phyloP scores from a whole-genome alignment of 345 rosid genomes.

The Rhizophora mangle region DNA sequence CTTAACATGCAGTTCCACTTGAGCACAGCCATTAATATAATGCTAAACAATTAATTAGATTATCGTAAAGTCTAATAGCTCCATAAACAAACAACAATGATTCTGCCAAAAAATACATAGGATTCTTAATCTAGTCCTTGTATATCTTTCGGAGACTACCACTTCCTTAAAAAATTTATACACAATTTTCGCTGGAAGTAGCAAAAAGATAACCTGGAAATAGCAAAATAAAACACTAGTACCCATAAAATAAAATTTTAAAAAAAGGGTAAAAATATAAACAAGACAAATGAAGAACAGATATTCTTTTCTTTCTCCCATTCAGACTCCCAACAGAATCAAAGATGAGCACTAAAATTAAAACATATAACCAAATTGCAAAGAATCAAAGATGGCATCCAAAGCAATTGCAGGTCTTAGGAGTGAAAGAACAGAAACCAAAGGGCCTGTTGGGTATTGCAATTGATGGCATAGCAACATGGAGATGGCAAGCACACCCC shows the following conservation, averaged over 20 bases:
- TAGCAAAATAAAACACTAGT: conserved; percentile 28
- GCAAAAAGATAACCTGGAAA: conserved; percentile 36
- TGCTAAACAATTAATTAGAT: conserved; percentile 5
- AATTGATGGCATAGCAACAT: conserved; percentile 93
- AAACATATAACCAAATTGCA: conserved; percentile 4
- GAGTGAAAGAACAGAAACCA: conserved; percentile 96
- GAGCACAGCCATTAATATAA: conserved; percentile 21
- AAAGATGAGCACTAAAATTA: conserved; percentile 18
- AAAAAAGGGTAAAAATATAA: conserved; percentile 34
- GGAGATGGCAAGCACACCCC: conserved; percentile 83
- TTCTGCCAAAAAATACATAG: conserved; percentile 22
- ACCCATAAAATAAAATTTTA: background rate
- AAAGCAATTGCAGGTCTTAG: conserved; percentile 91
- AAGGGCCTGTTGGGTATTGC: conserved; percentile 96
- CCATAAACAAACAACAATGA: conserved; percentile 16
- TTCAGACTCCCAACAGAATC: conserved; percentile 40
- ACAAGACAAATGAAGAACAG: conserved; percentile 51
- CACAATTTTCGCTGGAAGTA: conserved; percentile 34
- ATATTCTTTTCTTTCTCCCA: conserved; percentile 36
- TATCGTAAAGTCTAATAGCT: conserved; percentile 15
- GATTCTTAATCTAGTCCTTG: conserved; percentile 20
- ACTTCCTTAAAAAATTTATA: conserved; percentile 27
- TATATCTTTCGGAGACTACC: conserved; percentile 16
- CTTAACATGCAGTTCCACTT: conserved; percentile 15
- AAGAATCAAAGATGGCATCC: conserved; percentile 69